Base-by-base conservation (phyloP, 2,329 filamentous ascomycete genomes). In the Aspergillus viridinutans region DNA sequence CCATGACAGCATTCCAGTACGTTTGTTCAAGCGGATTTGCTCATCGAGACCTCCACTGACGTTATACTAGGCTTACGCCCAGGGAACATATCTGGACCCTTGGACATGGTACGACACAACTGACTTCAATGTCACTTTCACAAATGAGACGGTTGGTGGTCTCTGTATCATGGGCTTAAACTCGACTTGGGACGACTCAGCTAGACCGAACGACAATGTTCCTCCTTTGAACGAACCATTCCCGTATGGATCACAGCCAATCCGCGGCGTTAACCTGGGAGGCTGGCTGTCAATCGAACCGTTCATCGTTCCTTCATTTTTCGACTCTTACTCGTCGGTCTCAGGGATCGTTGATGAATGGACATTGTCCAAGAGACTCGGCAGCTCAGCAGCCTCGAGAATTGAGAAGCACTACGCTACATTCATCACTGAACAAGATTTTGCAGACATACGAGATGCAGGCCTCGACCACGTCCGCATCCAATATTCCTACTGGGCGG, bases 391-490 rank as follows among this genome's bases (percentile, higher is more conserved):
- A 4, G 84, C 87, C 3, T 83, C 84, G 3, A 88, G 83, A 0
- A 76, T 97, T n/a, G 94, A 99, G 72, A 82, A 90, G 58, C 94
- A 99, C 74, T 99, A 99, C 75, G 87, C 92, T 1, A 85, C 85
- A 0, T 99, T 96, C 69, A 86, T 97, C 47, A 92, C 85, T 0
- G 90, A 95, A 70, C 79, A 88, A 57, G 92, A 90, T 2, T 96
- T 97, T 72, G 81, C 81, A 55, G 89, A 93, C 43, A 97, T 99
- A 58, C 85, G 86, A 50, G 87, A 85, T 42, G 94, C 94, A 1
- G 94, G 94, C 0, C 84, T 99, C 49, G 94, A 99, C 70, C 94
- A 99, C 71, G 90, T 99, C n/a, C 89, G 94, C 54, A 97, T 99
- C 54, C 92, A 90, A 0, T 97, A 88, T 72, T 90, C 89, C 9